These are phyloP conservation scores for Pseudonitzschia multistriata DNA, from an alignment of 108 stramenopile species.

Conservation along the genomic window DNA sequence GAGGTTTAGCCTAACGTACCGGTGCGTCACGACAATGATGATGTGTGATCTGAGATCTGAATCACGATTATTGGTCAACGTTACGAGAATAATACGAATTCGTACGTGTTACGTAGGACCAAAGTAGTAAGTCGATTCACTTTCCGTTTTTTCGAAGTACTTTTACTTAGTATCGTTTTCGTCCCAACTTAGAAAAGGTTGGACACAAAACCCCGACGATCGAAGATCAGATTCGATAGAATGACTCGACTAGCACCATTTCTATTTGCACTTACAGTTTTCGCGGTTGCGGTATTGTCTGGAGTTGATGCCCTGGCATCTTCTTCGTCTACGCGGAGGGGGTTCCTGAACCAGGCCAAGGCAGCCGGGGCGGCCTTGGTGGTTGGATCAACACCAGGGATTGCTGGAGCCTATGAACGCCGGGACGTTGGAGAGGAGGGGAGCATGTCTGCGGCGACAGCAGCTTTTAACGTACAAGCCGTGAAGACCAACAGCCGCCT, in stretches of 20 bases:
- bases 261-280: neutral
- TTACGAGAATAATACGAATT: too few species aligned
- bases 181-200: too few species aligned
- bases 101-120: too few species aligned
- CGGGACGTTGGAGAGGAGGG: slow-evolving; percentile 45
- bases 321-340: neutral
- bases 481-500: slow-evolving; percentile 51
- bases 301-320: neutral
- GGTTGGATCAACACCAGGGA: slow-evolving; percentile 1
- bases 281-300: neutral
- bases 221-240: neutral
- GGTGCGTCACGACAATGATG: too few species aligned
- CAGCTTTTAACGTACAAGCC: slow-evolving; percentile 51
- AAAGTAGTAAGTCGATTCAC: too few species aligned
- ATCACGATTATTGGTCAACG: too few species aligned
- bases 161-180: too few species aligned
- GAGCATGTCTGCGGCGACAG: slow-evolving; percentile 37
- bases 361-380: neutral
- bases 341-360: neutral
- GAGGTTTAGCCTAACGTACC: too few species aligned
- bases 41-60: too few species aligned
- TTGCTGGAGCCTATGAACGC: slow-evolving; percentile 19
- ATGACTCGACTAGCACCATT: neutral
- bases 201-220: too few species aligned
- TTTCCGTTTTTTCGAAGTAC: too few species aligned